Evolutionary conservation across 2,329 filamentous ascomycete species (phyloP).

Genomic region (Scedosporium dehoogii): DNA sequence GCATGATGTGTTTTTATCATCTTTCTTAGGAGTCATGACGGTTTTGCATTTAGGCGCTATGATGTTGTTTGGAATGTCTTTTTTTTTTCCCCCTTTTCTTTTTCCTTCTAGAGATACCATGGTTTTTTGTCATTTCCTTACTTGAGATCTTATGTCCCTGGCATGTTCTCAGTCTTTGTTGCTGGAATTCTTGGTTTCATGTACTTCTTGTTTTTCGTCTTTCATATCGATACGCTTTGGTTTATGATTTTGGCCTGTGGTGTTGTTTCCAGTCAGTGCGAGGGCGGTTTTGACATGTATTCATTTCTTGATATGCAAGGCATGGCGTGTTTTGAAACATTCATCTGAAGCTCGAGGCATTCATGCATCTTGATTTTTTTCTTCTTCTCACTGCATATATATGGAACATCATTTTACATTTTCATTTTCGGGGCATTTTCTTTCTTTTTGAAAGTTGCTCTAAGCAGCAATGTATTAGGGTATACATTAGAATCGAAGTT

Average conservation of each 20-base stretch:
- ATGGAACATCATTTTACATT: slow-evolving; percentile 3
- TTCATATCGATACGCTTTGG: not conserved
- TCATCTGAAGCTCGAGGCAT: slow-evolving; percentile 4
- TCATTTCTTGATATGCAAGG: not conserved
- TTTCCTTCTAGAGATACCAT: slow-evolving; percentile 4
- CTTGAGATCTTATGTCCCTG: not conserved
- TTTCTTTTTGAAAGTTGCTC: not conserved
- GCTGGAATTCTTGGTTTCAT: not conserved
- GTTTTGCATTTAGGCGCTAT: not conserved
- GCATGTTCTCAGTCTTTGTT: not conserved
- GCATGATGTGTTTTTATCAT: not conserved
- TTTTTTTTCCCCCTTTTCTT: slow-evolving; percentile 1
- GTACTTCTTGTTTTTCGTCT: not conserved
- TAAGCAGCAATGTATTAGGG: slow-evolving; percentile 8
- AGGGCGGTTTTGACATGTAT: not conserved
- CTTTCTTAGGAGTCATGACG: not conserved
- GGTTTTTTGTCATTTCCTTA: slow-evolving; percentile 2
- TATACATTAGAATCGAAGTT: slow-evolving; percentile 9
- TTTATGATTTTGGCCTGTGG: not conserved
- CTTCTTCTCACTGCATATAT: slow-evolving; percentile 6
- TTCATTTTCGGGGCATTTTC: slow-evolving; percentile 2
- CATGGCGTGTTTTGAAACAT: slow-evolving; percentile 9
- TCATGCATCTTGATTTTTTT: not conserved
- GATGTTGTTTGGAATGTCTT: not conserved
- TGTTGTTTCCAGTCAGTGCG: not conserved